These are phyloP conservation scores for Phaeosphaeria sp. DNA, from an alignment of 2,329 filamentous ascomycete genomes.

Conservation along the genomic window DNA sequence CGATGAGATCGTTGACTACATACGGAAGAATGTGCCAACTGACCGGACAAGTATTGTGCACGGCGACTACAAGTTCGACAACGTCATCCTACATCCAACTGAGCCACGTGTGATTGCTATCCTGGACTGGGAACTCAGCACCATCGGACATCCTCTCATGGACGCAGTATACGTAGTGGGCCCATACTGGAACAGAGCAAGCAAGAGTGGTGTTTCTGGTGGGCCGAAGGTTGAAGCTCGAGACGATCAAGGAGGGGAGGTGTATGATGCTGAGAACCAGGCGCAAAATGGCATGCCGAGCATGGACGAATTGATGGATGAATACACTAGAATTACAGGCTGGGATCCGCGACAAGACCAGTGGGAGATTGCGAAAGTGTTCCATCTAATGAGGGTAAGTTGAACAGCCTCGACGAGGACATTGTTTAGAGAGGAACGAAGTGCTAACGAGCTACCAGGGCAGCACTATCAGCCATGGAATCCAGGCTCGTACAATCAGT, in stretches of 20 bases:
- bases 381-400: conserved; percentile 45
- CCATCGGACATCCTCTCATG: conserved; percentile 88
- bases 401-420: neutral
- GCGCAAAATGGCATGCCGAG: conserved; percentile 68
- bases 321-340: conserved; percentile 71
- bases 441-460: conserved; percentile 23
- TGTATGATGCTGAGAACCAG: conserved; percentile 37
- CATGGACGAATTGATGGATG: conserved; percentile 63
- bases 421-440: neutral
- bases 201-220: conserved; percentile 35
- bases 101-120: conserved; percentile 88
- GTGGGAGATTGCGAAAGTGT: conserved; percentile 44
- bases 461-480: conserved; percentile 43
- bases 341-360: conserved; percentile 65
- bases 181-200: conserved; percentile 51
- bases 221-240: conserved; percentile 41
- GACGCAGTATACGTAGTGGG: conserved; percentile 82
- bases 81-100: conserved; percentile 75
- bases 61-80: conserved; percentile 86
- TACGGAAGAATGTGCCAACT: conserved; percentile 67
- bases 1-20: conserved; percentile 78
- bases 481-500: conserved; percentile 44
- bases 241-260: conserved; percentile 49
- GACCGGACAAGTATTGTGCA: conserved; percentile 85
- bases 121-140: conserved; percentile 97